Percentiles rank a stretch among this genome's conserved stretches.
Evolutionary conservation across 2,329 filamentous ascomycete species (phyloP).

Genomic region (Ophioceras dolichostomum): DNA sequence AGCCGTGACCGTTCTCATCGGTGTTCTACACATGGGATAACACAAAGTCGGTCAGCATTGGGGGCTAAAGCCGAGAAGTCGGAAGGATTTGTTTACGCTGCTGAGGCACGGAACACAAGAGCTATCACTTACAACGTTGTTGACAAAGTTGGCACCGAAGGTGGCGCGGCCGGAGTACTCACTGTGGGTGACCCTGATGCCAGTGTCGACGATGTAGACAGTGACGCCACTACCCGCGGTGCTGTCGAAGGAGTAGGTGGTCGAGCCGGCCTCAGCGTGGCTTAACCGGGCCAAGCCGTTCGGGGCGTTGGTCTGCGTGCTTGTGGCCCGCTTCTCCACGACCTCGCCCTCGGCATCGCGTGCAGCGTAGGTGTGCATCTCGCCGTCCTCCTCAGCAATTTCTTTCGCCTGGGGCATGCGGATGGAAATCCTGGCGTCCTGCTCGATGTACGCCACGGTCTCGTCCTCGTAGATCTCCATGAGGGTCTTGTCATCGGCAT

Average conservation of each 20-base stretch:
- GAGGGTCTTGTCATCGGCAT: constrained; percentile 19
- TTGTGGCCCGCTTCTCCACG: constrained; percentile 13
- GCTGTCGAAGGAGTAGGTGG: constrained; percentile 38
- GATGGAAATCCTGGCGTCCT: constrained; percentile 31
- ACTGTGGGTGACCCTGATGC: constrained; percentile 41
- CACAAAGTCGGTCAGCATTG: no score
- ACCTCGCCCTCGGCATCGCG: neutral
- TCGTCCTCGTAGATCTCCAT: constrained; percentile 31
- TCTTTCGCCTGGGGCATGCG: constrained; percentile 9
- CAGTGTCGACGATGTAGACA: constrained; percentile 54
- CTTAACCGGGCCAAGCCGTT: constrained; percentile 42
- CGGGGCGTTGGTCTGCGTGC: constrained; percentile 40
- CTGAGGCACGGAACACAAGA: no score
- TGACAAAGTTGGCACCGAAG: constrained; percentile 39
- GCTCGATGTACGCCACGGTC: constrained; percentile 29
- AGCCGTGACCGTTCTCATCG: constrained; percentile 51
- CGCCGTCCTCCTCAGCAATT: neutral
- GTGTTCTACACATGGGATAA: no score
- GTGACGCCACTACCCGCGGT: constrained; percentile 42
- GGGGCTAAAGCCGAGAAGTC: no score
- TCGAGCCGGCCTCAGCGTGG: constrained; percentile 19
- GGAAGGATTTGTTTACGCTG: no score
- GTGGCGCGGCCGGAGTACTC: constrained; percentile 44
- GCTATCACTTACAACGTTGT: constrained; percentile 29
- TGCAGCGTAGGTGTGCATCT: neutral